phyloP scores from a whole-genome alignment of 2,329 filamentous ascomycete genomes.

The Plenodomus tracheiphilus region DNA sequence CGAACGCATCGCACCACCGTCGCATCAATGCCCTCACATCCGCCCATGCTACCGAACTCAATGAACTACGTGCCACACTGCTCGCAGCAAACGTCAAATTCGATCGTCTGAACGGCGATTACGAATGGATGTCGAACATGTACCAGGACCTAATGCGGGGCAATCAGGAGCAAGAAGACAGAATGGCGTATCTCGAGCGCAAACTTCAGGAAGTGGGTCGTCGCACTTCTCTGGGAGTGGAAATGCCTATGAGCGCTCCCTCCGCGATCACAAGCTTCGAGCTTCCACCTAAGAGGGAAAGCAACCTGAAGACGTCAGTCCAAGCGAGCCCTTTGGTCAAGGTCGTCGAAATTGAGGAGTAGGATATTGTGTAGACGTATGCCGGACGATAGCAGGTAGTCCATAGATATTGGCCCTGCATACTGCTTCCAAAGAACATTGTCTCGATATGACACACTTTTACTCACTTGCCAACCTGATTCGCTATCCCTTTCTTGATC shows the following conservation, averaged over 20 bases:
- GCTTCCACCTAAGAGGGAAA: conserved; percentile 2
- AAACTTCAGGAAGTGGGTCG: conserved; percentile 27
- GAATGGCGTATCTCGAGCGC: conserved; percentile 34
- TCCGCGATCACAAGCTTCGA: conserved; percentile 14
- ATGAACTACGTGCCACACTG: conserved; percentile 7
- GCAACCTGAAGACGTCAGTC: too few species aligned
- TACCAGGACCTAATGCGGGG: conserved; percentile 19
- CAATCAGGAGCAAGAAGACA: conserved; percentile 29
- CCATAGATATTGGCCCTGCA: too few species aligned
- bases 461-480: too few species aligned
- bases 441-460: too few species aligned
- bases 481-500: too few species aligned
- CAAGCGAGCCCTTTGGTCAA: neutral
- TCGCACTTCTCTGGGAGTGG: neutral
- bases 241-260: conserved; percentile 19
- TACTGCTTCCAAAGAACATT: too few species aligned
- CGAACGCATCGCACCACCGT: conserved; percentile 13
- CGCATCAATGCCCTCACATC: conserved; percentile 6
- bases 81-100: conserved; percentile 5
- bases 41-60: conserved; percentile 3
- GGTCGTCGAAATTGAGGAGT: neutral
- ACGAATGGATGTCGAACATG: conserved; percentile 14
- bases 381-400: too few species aligned
- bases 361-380: too few species aligned
- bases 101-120: conserved; percentile 13